Conservation (phyloP, 169 alveolate species). For the Cryptosporidium meleagridis region DNA sequence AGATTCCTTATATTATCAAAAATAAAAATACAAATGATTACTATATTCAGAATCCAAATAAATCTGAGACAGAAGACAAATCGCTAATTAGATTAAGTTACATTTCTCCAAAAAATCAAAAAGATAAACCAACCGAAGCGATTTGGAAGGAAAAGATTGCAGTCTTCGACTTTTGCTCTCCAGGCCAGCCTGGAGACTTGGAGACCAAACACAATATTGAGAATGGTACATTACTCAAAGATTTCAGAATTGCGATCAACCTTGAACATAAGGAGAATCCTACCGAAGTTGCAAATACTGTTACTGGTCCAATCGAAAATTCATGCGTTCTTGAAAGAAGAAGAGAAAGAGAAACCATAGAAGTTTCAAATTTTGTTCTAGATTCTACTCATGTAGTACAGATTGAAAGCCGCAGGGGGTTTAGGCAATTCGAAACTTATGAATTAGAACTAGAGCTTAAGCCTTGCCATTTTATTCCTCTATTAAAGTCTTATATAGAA, state of each 20-base stretch:
- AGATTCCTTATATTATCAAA: constrained; percentile 37
- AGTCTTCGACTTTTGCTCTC: constrained; percentile 63
- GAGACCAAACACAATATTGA: constrained; percentile 12
- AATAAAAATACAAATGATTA: constrained; percentile 51
- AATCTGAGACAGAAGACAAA: constrained; percentile 3
- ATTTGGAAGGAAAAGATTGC: constrained; percentile 72
- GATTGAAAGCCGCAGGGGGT: constrained; percentile 62
- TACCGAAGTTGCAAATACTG: background rate
- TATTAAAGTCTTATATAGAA: constrained; percentile 54
- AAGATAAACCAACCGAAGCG: constrained; percentile 60
- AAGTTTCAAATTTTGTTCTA: constrained; percentile 55
- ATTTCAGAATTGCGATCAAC: constrained; percentile 66
- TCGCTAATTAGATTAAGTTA: constrained; percentile 46
- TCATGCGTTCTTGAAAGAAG: constrained; percentile 52
- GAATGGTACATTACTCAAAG: constrained; percentile 31
- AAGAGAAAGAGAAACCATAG: constrained; percentile 61
- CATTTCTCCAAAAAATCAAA: constrained; percentile 43
- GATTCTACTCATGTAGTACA: constrained; percentile 63
- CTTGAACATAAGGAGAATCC: constrained; percentile 62
- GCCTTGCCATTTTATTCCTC: constrained; percentile 50
- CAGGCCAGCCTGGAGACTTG: constrained; percentile 34
- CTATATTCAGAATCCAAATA: constrained; percentile 29
- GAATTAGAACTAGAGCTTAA: constrained; percentile 69
- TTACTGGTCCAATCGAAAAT: constrained; percentile 54
- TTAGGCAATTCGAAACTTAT: constrained; percentile 55